Percentiles rank a stretch among this genome's conserved stretches.
These are phyloP conservation scores for Corrigiola litoralis DNA, from an alignment of 179 eudicot species.

Conservation along the genomic window DNA sequence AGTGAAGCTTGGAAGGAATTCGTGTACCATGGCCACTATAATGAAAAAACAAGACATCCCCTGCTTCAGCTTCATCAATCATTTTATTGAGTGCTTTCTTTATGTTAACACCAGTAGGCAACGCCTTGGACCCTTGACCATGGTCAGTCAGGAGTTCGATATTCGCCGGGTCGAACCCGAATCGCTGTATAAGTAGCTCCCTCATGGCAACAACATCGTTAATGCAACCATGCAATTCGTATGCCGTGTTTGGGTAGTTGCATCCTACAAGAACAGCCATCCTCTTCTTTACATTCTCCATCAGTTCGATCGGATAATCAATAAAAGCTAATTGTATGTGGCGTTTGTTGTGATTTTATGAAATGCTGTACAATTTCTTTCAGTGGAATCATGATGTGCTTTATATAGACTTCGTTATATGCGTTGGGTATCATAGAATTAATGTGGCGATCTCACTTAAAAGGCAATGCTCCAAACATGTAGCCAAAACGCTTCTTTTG, in stretches of 20 bases:
- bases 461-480: not conserved
- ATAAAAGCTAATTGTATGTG: too few relatives aligned
- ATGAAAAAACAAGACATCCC: conserved; percentile 72
- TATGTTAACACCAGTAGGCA: conserved; percentile 62
- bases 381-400: not conserved
- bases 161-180: conserved; percentile 39
- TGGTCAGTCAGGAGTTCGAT: conserved; percentile 51
- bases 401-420: not conserved
- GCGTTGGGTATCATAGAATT: not conserved
- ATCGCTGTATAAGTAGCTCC: conserved; percentile 38
- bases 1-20: conserved; percentile 36
- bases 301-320: too few relatives aligned
- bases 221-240: conserved; percentile 64
- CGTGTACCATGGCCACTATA: conserved; percentile 78
- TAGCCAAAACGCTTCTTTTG: too few relatives aligned
- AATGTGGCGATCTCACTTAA: conserved; percentile 1
- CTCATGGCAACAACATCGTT: conserved; percentile 59
- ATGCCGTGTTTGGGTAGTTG: conserved; percentile 51
- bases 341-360: too few relatives aligned
- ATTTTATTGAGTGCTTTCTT: conserved; percentile 43
- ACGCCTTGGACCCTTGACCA: conserved; percentile 19
- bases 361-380: not conserved
- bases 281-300: conserved; percentile 37
- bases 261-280: conserved; percentile 68
- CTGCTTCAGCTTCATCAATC: conserved; percentile 48